Evolutionary conservation across 148 eudicot genomes (phyloP).

Genomic region (Amaranthus palmeri): DNA sequence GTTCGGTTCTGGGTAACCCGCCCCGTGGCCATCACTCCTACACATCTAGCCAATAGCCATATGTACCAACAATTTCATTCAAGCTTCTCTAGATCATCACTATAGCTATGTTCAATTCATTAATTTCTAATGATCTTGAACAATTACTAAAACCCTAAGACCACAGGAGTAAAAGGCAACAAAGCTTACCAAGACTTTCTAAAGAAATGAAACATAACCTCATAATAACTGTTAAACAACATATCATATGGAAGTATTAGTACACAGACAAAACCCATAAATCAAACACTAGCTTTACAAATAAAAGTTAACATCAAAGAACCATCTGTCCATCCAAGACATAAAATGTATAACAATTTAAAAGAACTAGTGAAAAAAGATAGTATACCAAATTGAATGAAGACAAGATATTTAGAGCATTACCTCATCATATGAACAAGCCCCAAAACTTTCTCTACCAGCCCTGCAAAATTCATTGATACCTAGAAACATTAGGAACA

Average conservation of each 20-base stretch:
- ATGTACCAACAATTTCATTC: not conserved
- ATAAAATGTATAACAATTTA: not conserved
- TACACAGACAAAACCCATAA: not conserved
- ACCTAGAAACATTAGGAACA: conserved; percentile 63
- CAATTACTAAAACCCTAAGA: not conserved
- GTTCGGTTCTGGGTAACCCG: too few relatives aligned
- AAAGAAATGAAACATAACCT: too few relatives aligned
- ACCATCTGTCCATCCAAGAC: not conserved
- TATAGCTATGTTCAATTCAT: not conserved
- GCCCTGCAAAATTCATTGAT: conserved; percentile 32
- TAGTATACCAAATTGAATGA: too few relatives aligned
- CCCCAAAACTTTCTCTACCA: conserved; percentile 56
- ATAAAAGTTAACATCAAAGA: not conserved
- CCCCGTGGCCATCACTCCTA: too few relatives aligned
- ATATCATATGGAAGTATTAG: too few relatives aligned
- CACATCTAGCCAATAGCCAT: not conserved
- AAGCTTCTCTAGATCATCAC: not conserved
- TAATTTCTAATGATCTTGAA: not conserved
- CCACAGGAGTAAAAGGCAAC: too few relatives aligned
- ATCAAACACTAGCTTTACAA: conserved; percentile 1
- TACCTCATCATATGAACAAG: conserved; percentile 71
- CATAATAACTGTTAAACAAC: too few relatives aligned
- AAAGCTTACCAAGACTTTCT: too few relatives aligned
- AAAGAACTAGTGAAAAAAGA: not conserved
- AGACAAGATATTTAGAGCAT: not conserved